Evolutionary conservation across 257 asterid genomes (phyloP).

Genomic region (Nicotiana knightiana): DNA sequence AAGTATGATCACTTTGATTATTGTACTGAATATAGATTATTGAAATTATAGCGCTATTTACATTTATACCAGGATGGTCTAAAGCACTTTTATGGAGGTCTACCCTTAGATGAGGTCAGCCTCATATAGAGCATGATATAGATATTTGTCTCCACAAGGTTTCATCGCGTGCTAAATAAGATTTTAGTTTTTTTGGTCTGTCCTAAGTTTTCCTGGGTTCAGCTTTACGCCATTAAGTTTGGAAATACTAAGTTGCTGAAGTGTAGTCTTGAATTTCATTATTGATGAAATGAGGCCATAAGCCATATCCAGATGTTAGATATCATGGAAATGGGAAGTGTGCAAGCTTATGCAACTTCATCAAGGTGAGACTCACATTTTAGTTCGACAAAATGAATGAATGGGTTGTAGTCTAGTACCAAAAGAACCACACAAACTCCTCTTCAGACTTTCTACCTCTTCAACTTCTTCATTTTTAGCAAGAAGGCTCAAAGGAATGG

Average conservation of each 20-base stretch:
- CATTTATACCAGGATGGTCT: background rate
- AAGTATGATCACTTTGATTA: background rate
- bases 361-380: background rate
- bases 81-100: background rate
- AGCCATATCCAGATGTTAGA: background rate
- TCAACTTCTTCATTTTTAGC: background rate
- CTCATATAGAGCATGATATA: background rate
- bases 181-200: background rate
- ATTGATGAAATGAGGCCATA: background rate
- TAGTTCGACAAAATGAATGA: background rate
- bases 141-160: background rate
- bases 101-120: background rate
- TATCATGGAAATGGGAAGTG: background rate
- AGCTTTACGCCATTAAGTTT: background rate
- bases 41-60: background rate
- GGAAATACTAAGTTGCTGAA: background rate
- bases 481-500: background rate
- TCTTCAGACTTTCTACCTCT: background rate
- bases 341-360: background rate
- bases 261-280: background rate
- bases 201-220: background rate
- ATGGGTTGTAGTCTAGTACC: background rate
- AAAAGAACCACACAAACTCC: background rate
- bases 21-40: background rate
- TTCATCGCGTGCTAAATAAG: background rate